Evolutionary conservation across 495 filamentous ascomycete species (phyloP).

Genomic region (Penicillium antarcticum): DNA sequence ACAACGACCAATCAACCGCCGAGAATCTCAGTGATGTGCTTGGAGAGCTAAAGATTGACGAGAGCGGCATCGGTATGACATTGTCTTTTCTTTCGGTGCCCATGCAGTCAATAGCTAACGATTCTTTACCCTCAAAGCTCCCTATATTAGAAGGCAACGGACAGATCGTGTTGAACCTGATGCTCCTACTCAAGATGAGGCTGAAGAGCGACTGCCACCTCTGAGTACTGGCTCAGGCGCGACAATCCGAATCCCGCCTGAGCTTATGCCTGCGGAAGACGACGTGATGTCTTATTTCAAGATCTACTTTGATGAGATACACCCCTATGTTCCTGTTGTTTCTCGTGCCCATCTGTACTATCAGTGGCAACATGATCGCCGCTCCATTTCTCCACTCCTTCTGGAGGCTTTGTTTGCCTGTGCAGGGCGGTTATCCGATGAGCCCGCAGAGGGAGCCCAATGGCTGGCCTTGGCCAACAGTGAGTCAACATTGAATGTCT

Average conservation of each 20-base stretch:
- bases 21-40: slow-evolving; percentile 75
- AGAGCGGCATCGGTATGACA: slow-evolving; percentile 77
- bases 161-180: slow-evolving; percentile 59
- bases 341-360: slow-evolving; percentile 82
- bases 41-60: slow-evolving; percentile 83
- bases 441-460: slow-evolving; percentile 79
- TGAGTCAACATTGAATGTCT: slow-evolving; percentile 42
- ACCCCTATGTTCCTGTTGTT: slow-evolving; percentile 94
- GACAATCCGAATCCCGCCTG: slow-evolving; percentile 84
- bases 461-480: slow-evolving; percentile 93
- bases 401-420: slow-evolving; percentile 97
- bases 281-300: slow-evolving; percentile 84
- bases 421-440: slow-evolving; percentile 76
- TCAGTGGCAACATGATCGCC: slow-evolving; percentile 85
- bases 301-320: slow-evolving; percentile 87
- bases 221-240: slow-evolving; percentile 63
- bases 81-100: slow-evolving; percentile 12
- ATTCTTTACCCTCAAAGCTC: slow-evolving; percentile 49
- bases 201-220: slow-evolving; percentile 68
- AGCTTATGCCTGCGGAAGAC: slow-evolving; percentile 88
- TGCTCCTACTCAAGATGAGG: slow-evolving; percentile 73
- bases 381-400: slow-evolving; percentile 85
- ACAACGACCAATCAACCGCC: slow-evolving; percentile 64
- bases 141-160: slow-evolving; percentile 80
- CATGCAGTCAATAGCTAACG: slow-evolving; percentile 5